Evolutionary conservation across 1,284 basidiomycete genomes (phyloP).

Genomic region (Cryptococcus sp.): DNA sequence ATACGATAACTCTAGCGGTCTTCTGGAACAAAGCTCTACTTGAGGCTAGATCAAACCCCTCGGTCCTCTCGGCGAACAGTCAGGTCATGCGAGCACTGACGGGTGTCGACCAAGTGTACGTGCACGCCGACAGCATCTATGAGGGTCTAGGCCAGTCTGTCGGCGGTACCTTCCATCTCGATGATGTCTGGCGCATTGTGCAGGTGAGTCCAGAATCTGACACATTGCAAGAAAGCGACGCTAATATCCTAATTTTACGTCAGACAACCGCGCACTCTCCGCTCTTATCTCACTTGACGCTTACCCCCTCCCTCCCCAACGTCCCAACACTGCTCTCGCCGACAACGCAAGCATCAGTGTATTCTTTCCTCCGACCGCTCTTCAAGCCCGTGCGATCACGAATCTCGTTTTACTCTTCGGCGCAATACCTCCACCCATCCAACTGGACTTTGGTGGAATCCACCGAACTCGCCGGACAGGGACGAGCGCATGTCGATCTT

Average conservation of each 20-base stretch:
- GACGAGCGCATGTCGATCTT: conserved; percentile 10
- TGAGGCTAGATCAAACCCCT: conserved; percentile 38
- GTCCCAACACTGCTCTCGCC: conserved; percentile 17
- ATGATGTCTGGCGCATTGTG: not conserved
- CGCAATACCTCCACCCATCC: conserved; percentile 34
- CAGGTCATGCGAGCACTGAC: conserved; percentile 30
- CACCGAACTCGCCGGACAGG: not conserved
- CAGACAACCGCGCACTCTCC: conserved; percentile 15
- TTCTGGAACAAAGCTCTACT: conserved; percentile 43
- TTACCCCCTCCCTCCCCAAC: conserved; percentile 30
- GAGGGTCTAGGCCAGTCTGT: conserved; percentile 16
- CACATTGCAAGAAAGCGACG: not conserved
- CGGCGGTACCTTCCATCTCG: not conserved
- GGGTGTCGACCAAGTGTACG: conserved; percentile 19
- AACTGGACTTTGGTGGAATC: conserved; percentile 38
- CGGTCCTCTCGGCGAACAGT: conserved; percentile 36
- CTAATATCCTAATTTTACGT: conserved; percentile 3
- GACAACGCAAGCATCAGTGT: conserved; percentile 38
- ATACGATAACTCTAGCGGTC: conserved; percentile 23
- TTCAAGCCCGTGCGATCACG: conserved; percentile 35
- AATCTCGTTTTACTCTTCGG: conserved; percentile 43
- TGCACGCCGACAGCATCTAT: conserved; percentile 32
- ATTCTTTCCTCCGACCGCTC: conserved; percentile 44
- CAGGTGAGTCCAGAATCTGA: not conserved
- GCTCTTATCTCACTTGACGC: conserved; percentile 39